Conservation (phyloP, 352 stramenopile genomes). For the Pythium folliculosum region DNA sequence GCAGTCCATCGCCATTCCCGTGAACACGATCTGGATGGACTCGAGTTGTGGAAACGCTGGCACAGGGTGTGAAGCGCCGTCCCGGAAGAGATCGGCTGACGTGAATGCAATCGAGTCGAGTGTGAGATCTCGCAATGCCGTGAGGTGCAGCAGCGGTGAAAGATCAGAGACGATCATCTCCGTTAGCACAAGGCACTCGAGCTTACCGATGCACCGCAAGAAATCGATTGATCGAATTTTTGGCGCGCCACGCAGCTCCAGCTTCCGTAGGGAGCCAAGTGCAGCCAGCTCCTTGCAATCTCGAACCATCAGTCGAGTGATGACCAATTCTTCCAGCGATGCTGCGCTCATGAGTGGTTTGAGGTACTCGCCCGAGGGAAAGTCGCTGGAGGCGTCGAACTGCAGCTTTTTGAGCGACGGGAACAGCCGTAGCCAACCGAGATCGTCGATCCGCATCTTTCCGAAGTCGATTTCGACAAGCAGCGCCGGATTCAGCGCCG, state of each 20-base stretch:
- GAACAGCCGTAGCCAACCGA: slow-evolving; percentile 3
- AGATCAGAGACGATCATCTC: slow-evolving; percentile 13
- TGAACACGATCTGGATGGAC: slow-evolving; percentile 23
- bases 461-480: slow-evolving; percentile 7
- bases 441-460: neutral
- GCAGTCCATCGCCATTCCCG: neutral
- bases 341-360: neutral
- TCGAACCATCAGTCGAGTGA: neutral
- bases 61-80: neutral
- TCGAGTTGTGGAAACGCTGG: slow-evolving; percentile 10
- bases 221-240: slow-evolving; percentile 8
- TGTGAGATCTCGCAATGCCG: slow-evolving; percentile 8
- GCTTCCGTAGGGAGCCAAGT: slow-evolving; percentile 3
- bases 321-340: slow-evolving; percentile 12
- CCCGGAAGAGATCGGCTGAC: neutral
- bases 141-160: slow-evolving; percentile 11
- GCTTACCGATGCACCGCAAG: neutral
- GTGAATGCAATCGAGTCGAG: slow-evolving; percentile 13
- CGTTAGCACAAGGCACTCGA: slow-evolving; percentile 10
- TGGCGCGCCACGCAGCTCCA: slow-evolving; percentile 7
- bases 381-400: slow-evolving; percentile 10
- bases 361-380: neutral
- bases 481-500: neutral
- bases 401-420: slow-evolving; percentile 12
- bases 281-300: neutral